Base-by-base conservation (phyloP, 1,139 yeast genomes). In the Pichia norvegensis region DNA sequence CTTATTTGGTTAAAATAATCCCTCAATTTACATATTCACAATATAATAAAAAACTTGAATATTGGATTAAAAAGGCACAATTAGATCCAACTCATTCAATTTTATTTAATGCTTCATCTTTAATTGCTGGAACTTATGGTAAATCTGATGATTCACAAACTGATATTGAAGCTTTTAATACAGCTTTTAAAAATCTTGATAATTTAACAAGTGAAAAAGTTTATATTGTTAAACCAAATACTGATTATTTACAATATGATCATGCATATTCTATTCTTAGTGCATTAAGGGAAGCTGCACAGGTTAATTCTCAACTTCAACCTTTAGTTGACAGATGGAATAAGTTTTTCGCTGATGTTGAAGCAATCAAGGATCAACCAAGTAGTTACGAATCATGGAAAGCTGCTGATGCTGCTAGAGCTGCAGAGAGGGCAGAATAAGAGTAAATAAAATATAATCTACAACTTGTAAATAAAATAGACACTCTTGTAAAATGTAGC, bases 211-310 rank as follows among this genome's bases (percentile, higher is more conserved):
- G 17, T 16, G 38, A 41, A 2, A 52, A 52, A 19, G 46, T 49
- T 16, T 43, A 44, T 27, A 42, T 40, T 10, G 47, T 52, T 21
- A 37, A 40, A 29, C 43, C 45, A 33, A 25, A 38, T n/a, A 33
- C 42, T 17, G 43, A 40, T 4, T 50, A 46, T 47, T 40, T 41
- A 41, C 50, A 41, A 38, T 53, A 46, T 38, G 55, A 55, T 38
- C 59, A 57, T 44, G 51, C 52, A 9, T 56, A 53, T 46, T 49
- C 53, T 4, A 46, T 58, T n/a, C 39, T 52, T 36, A 49, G 44
- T 22, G 52, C 52, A 21, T 47, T 55, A 21, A 49, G 45, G 40
- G 47, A 47, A 21, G 49, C 54, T 21, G 44, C 52, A 16, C 33
- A 38, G 4, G 38, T 17, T 1, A 33, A 41, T 40, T 37, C 7